Percentiles rank a stretch among this genome's conserved stretches.
Evolutionary conservation across 805 yeast genomes (phyloP).

Genomic region (Kodamaea kakaduensis): DNA sequence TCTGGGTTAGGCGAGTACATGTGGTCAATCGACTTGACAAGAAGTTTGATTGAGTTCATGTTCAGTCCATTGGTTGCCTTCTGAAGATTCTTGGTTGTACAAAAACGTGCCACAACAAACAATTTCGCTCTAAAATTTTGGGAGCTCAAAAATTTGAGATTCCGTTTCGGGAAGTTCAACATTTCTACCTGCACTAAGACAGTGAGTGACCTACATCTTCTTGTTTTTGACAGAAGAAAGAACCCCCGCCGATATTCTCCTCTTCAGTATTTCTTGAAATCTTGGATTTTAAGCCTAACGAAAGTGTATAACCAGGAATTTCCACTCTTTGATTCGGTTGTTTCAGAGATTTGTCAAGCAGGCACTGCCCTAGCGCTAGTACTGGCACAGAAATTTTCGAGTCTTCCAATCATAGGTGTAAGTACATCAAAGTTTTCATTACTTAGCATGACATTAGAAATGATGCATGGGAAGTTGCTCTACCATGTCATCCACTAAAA

Average conservation of each 20-base stretch:
- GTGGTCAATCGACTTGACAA: conserved; percentile 31
- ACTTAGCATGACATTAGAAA: too few relatives aligned
- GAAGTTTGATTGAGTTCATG: conserved; percentile 34
- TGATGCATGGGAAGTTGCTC: too few relatives aligned
- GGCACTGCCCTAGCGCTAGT: too few relatives aligned
- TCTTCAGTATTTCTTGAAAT: neutral
- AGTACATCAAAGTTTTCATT: too few relatives aligned
- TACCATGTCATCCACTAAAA: too few relatives aligned
- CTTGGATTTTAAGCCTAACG: neutral
- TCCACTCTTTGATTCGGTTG: too few relatives aligned
- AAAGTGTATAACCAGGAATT: neutral
- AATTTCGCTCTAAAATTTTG: conserved; percentile 2
- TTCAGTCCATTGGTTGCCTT: conserved; percentile 3
- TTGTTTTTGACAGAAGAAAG: neutral
- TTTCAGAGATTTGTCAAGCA: too few relatives aligned
- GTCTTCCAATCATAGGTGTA: too few relatives aligned
- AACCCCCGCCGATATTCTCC: neutral
- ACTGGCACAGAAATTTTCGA: too few relatives aligned
- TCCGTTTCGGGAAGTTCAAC: conserved; percentile 6
- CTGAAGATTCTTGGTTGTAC: conserved; percentile 7
- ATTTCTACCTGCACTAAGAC: neutral
- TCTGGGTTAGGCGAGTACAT: conserved; percentile 17
- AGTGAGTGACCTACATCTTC: neutral
- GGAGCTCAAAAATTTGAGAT: conserved; percentile 2
- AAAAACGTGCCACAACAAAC: conserved; percentile 11